A percentile compares a stretch with the other conserved stretches of the same genome.
Conservation (phyloP, 495 filamentous ascomycete species). For the Podospora australis region DNA sequence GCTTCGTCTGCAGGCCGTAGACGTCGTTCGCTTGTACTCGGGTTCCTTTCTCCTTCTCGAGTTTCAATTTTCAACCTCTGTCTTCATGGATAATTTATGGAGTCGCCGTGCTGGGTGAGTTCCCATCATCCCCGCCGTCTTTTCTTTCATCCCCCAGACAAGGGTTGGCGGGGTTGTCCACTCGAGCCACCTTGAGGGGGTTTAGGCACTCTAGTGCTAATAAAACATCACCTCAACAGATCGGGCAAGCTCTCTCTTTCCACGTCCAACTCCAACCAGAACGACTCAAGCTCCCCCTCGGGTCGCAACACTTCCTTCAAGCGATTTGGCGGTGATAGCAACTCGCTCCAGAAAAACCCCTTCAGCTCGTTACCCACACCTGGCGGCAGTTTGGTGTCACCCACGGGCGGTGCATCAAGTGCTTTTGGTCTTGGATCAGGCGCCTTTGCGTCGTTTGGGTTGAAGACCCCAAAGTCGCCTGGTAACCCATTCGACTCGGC, state of each 20-base stretch:
- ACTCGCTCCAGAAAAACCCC: conserved; percentile 79
- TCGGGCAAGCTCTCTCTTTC: conserved; percentile 86
- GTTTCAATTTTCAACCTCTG: conserved; percentile 24
- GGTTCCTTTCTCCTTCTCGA: conserved; percentile 16
- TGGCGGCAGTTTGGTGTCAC: conserved; percentile 67
- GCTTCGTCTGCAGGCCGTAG: conserved; percentile 10
- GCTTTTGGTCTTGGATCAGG: conserved; percentile 92
- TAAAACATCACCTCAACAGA: conserved; percentile 39
- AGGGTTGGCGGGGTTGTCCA: not conserved
- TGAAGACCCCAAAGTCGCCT: conserved; percentile 83
- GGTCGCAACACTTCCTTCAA: conserved; percentile 60
- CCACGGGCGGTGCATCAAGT: conserved; percentile 78
- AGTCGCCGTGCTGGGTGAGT: conserved; percentile 86
- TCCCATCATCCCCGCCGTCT: conserved; percentile 5
- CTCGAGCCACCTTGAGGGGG: not conserved
- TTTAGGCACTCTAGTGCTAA: not conserved
- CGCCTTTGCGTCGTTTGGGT: conserved; percentile 95
- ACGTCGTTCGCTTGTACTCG: conserved; percentile 2
- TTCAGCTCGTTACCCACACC: conserved; percentile 78
- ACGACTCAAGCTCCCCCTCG: conserved; percentile 60
- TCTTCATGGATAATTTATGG: conserved; percentile 60
- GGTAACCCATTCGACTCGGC: conserved; percentile 71
- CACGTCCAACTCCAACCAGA: conserved; percentile 53
- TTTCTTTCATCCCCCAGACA: not conserved
- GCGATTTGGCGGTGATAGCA: conserved; percentile 68